phyloP scores from a whole-genome alignment of 1,284 basidiomycete species.

The Ganoderma multipileum region DNA sequence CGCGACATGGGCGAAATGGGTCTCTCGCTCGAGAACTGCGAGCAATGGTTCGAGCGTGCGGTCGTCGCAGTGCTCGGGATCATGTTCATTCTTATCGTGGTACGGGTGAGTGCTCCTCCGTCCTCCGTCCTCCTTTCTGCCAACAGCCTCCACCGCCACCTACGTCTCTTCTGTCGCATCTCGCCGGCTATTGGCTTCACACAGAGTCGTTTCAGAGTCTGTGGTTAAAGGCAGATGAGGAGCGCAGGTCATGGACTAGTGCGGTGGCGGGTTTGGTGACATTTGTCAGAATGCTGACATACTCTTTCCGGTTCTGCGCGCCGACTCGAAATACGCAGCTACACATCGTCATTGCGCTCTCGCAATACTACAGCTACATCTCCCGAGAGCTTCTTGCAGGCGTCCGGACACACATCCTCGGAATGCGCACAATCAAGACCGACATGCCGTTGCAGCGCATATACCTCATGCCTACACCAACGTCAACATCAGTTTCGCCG shows the following conservation, averaged over 20 bases:
- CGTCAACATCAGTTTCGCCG: conserved; percentile 29
- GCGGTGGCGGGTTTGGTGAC: conserved; percentile 6
- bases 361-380: conserved; percentile 66
- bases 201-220: neutral
- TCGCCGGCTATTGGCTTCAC: neutral
- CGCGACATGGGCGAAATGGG: conserved; percentile 74
- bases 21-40: conserved; percentile 78
- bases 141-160: conserved; percentile 5
- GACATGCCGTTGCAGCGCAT: conserved; percentile 53
- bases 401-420: conserved; percentile 30
- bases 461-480: conserved; percentile 57
- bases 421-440: conserved; percentile 38
- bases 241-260: neutral
- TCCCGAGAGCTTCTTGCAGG: conserved; percentile 43
- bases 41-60: conserved; percentile 75
- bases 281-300: conserved; percentile 16
- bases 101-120: conserved; percentile 61
- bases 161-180: neutral
- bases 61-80: conserved; percentile 62
- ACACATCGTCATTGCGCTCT: conserved; percentile 74
- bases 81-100: conserved; percentile 66
- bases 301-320: conserved; percentile 1
- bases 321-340: conserved; percentile 48
- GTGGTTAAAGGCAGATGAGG: too few species aligned
- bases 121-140: neutral